Base-by-base conservation (phyloP, 2,329 filamentous ascomycete species). In the Anisogramma anomala region DNA sequence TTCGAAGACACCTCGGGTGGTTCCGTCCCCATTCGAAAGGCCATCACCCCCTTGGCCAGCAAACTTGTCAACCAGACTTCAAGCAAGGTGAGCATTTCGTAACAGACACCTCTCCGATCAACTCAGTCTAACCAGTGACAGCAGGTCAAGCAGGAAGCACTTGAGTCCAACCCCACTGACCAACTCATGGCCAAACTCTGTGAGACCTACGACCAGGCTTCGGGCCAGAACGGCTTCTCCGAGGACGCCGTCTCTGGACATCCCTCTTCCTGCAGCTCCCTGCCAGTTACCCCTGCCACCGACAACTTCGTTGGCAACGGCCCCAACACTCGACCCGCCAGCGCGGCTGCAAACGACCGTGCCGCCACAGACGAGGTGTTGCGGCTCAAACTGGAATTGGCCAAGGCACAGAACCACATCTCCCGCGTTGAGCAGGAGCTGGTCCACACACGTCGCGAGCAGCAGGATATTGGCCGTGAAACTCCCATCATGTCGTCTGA, bases 351-450 rank as follows among this genome's bases (percentile, higher is more conserved):
- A 6, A 66, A 69, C 20, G 67, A 69, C 31, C 52, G 53, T 41
- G 55, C 58, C 35, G 57, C 62, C 39, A 62, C 64, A 23, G 73
- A 77, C 22, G 81, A 86, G 56, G 62, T 87, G 20, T 62, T 77
- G 45, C 76, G 74, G 38, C 66, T 88, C 43, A 84, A 82, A 63
- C 61, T 78, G 39, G 76, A 87, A 60, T 72, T 89, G 38, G 79
- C 79, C 32, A 70, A 77, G 47, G 82, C 83, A 26, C 76, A 82
- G 46, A 77, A 69, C 55, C 74, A 79, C 53, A 83, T 88, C 53
- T 73, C 71, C 33, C 78, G 74, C 42, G 77, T 87, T 55, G 80
- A 83, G 43, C 72, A 83, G 40, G 79, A 86, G 61, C 68, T 85
- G 46, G 69, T 76, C 28, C 75, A 82, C 48, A 77, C 69, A 18